Percentiles rank a stretch among this genome's conserved stretches.
These are phyloP conservation scores for Phytophthora melonis DNA, from an alignment of 352 stramenopile species.

Conservation along the genomic window DNA sequence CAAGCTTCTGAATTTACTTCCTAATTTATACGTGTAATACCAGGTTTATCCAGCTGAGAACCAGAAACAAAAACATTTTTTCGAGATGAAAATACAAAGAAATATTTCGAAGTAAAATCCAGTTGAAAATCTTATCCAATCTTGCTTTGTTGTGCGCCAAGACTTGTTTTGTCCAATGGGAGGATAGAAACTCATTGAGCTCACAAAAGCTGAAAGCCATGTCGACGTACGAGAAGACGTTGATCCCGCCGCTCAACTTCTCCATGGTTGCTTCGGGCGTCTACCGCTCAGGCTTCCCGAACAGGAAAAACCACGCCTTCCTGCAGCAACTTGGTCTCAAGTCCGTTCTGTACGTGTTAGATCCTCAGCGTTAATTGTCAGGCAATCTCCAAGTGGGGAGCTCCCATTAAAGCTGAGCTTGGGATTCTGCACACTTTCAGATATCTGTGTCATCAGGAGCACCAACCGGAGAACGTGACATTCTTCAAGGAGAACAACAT, in stretches of 20 bases:
- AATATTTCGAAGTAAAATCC: no score
- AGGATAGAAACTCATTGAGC: not conserved
- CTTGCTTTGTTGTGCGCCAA: no score
- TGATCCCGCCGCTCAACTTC: constrained; percentile 92
- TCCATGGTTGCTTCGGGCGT: constrained; percentile 90
- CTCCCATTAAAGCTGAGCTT: not conserved
- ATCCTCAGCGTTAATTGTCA: not conserved
- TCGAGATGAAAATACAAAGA: no score
- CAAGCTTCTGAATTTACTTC: no score
- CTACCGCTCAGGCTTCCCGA: constrained; percentile 90
- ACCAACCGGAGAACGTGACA: constrained; percentile 80
- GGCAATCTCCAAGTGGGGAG: not conserved
- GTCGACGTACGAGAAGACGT: constrained; percentile 89
- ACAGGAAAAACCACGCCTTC: constrained; percentile 90
- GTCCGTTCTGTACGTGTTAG: constrained; percentile 79
- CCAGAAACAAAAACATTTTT: no score
- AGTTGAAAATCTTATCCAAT: no score
- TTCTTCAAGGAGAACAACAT: constrained; percentile 90
- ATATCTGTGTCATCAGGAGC: constrained; percentile 86
- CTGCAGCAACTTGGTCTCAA: constrained; percentile 87
- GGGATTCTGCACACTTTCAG: constrained; percentile 32
- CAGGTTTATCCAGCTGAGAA: no score
- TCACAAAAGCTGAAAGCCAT: constrained; percentile 35
- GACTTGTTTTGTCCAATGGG: not conserved
- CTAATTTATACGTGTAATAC: no score